Percentiles rank a stretch among this genome's conserved stretches.
Conservation (phyloP, 306 rosid genomes). For the Lithocarpus polystachyus region DNA sequence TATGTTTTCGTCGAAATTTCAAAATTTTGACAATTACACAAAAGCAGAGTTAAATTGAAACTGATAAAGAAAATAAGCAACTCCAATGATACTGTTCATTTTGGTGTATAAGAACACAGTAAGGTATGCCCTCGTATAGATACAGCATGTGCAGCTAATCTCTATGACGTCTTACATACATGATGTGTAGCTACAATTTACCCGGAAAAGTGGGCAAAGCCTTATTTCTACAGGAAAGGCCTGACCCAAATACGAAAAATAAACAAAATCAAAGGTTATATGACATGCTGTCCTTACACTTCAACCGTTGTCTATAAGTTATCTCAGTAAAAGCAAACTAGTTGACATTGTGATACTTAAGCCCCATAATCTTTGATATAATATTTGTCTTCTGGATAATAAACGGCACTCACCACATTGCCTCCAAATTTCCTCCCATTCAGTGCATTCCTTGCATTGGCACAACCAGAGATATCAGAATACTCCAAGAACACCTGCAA, state of each 20-base stretch:
- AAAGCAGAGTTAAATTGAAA: too few relatives aligned
- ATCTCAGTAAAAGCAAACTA: neutral
- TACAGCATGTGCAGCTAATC: too few relatives aligned
- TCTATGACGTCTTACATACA: neutral
- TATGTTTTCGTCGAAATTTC: too few relatives aligned
- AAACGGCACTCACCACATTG: conserved; percentile 53
- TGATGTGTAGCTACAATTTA: neutral
- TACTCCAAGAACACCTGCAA: conserved; percentile 78
- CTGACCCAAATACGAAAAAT: too few relatives aligned
- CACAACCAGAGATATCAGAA: conserved; percentile 42
- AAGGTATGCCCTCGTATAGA: too few relatives aligned
- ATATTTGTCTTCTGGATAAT: conserved; percentile 66
- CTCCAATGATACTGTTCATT: too few relatives aligned
- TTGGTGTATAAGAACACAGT: too few relatives aligned
- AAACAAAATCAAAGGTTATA: neutral
- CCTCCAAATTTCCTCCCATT: conserved; percentile 79
- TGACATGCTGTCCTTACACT: neutral
- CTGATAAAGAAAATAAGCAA: too few relatives aligned
- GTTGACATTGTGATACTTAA: conserved; percentile 3
- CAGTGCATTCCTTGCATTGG: conserved; percentile 59
- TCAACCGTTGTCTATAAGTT: neutral
- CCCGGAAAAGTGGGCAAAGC: too few relatives aligned
- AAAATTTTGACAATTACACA: too few relatives aligned
- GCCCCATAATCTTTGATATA: conserved; percentile 42
- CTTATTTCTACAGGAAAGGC: too few relatives aligned